Evolutionary conservation across 768 basidiomycete genomes (phyloP).

Genomic region (Saitozyma podzolica): DNA sequence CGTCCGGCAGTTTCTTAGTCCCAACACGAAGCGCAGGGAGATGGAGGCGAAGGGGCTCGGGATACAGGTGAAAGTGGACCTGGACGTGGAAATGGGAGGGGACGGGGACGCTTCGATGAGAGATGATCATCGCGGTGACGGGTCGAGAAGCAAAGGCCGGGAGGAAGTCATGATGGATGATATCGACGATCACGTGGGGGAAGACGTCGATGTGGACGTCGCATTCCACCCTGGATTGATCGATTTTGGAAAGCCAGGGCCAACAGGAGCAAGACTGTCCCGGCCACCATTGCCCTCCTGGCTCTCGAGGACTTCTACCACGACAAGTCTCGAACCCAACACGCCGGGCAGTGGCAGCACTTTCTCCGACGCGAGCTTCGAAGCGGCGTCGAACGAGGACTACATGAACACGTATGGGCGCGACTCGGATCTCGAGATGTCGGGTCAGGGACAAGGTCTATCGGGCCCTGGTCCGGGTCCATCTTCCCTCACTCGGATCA

Average conservation of each 20-base stretch:
- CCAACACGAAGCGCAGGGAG: conserved; percentile 1
- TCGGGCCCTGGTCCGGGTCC: neutral
- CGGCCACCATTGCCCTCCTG: no score
- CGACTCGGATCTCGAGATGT: neutral
- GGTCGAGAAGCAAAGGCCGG: no score
- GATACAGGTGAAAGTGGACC: neutral
- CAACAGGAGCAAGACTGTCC: neutral
- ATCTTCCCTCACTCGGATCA: neutral
- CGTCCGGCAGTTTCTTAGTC: conserved; percentile 23
- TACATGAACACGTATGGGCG: conserved; percentile 27
- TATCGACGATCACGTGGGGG: no score
- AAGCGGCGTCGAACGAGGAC: conserved; percentile 25
- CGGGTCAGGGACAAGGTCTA: neutral
- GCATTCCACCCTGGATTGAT: conserved; percentile 33
- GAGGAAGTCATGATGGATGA: no score
- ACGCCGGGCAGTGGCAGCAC: conserved; percentile 15
- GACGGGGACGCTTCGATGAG: no score
- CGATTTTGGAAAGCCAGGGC: conserved; percentile 19
- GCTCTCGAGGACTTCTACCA: no score
- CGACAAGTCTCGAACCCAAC: neutral
- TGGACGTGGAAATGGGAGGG: neutral
- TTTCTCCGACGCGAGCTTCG: conserved; percentile 31
- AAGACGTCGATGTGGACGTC: neutral
- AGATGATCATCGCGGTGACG: no score
- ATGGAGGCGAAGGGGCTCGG: neutral